Percentiles rank a stretch among this genome's conserved stretches.
phyloP scores from a whole-genome alignment of 169 alveolate genomes.

The Plasmodium gonderi region DNA sequence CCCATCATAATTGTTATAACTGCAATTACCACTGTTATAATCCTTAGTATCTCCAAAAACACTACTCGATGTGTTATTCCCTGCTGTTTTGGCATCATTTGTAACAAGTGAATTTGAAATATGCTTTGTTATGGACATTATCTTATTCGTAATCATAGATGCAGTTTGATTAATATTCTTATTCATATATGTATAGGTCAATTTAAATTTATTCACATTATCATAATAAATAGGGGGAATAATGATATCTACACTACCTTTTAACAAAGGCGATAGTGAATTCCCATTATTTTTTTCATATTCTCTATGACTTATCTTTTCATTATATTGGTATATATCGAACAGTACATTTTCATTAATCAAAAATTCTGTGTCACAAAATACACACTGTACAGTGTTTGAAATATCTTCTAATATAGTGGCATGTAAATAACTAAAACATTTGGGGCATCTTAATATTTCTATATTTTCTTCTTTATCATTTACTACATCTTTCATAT shows the following conservation, averaged over 20 bases:
- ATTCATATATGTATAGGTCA: conserved; percentile 39
- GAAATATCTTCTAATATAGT: conserved; percentile 76
- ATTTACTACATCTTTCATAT: conserved; percentile 77
- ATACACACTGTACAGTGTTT: conserved; percentile 74
- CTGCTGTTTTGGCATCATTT: conserved; percentile 13
- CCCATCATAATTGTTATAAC: background rate
- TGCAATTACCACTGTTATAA: background rate
- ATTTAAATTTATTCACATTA: conserved; percentile 18
- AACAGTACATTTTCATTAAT: conserved; percentile 72
- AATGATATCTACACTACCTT: conserved; percentile 82
- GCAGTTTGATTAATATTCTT: conserved; percentile 64
- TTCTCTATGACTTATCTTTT: conserved; percentile 15
- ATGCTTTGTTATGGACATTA: conserved; percentile 59
- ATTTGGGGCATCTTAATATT: conserved; percentile 81
- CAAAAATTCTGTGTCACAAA: conserved; percentile 77
- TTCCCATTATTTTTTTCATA: background rate
- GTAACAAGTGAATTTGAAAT: conserved; percentile 48
- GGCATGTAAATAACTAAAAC: conserved; percentile 81
- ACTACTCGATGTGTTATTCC: background rate
- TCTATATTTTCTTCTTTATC: conserved; percentile 75
- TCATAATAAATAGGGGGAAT: conserved; percentile 79
- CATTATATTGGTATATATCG: conserved; percentile 72
- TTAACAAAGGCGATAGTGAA: conserved; percentile 74
- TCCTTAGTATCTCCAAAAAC: background rate
- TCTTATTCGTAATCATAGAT: conserved; percentile 65